Evolutionary conservation across 345 rosid species (phyloP).

Genomic region (Nephelium lappaceum): DNA sequence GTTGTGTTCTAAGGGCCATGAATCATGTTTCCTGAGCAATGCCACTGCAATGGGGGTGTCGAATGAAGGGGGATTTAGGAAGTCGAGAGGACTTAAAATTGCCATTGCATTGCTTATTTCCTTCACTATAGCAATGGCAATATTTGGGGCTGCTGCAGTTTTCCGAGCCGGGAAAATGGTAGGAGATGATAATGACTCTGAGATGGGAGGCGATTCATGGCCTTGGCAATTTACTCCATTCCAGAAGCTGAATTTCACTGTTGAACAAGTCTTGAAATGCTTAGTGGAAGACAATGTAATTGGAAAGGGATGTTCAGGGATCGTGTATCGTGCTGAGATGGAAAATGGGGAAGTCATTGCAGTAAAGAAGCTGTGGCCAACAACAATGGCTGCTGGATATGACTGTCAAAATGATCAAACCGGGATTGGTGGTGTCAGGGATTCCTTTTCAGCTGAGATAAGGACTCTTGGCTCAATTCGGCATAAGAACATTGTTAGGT

Average conservation of each 20-base stretch:
- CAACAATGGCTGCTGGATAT: constrained; percentile 37
- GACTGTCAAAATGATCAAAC: constrained; percentile 40
- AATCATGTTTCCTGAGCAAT: constrained; percentile 58
- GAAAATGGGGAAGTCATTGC: constrained; percentile 70
- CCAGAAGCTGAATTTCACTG: constrained; percentile 70
- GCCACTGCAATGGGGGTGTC: constrained; percentile 26
- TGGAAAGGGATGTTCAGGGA: constrained; percentile 90
- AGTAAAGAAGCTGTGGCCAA: constrained; percentile 85
- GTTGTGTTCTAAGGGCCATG: constrained; percentile 56
- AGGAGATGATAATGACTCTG: constrained; percentile 52
- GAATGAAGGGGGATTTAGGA: constrained; percentile 23
- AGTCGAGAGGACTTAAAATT: constrained; percentile 48
- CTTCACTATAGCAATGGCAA: constrained; percentile 50
- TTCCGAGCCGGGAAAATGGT: constrained; percentile 48
- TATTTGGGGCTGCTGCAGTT: constrained; percentile 55
- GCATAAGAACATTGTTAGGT: constrained; percentile 85
- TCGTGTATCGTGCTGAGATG: constrained; percentile 80
- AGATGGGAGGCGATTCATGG: constrained; percentile 51
- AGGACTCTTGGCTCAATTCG: constrained; percentile 85
- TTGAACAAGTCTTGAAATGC: constrained; percentile 66
- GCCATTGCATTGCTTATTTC: constrained; percentile 55
- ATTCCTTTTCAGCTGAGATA: constrained; percentile 88
- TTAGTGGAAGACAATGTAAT: constrained; percentile 69
- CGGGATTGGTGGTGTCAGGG: constrained; percentile 63
- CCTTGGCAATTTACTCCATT: constrained; percentile 88